Percentiles rank a stretch among this genome's conserved stretches.
Conservation (phyloP, 768 basidiomycete species). For the Amanita phalloides region DNA sequence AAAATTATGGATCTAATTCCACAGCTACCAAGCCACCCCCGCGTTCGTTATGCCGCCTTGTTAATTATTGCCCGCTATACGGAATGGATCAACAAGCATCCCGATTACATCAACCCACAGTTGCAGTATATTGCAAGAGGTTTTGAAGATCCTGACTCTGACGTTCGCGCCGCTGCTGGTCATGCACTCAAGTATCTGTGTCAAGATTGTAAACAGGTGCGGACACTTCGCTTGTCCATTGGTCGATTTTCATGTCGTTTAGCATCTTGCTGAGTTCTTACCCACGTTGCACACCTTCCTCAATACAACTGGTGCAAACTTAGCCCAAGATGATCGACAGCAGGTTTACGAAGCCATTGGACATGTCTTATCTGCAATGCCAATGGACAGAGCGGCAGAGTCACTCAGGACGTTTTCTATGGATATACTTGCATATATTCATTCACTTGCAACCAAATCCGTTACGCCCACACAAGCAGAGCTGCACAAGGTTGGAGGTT, state of each 20-base stretch:
- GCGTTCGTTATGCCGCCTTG: constrained; percentile 89
- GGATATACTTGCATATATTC: constrained; percentile 74
- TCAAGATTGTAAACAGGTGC: constrained; percentile 87
- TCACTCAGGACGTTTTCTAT: constrained; percentile 80
- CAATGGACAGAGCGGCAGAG: constrained; percentile 76
- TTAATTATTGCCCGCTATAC: constrained; percentile 94
- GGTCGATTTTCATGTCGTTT: constrained; percentile 5
- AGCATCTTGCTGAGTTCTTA: constrained; percentile 89
- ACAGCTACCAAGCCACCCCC: constrained; percentile 78
- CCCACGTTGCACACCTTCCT: constrained; percentile 89
- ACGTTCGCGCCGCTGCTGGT: constrained; percentile 89
- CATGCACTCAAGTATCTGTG: constrained; percentile 96
- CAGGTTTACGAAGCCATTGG: constrained; percentile 96
- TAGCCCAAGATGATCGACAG: constrained; percentile 78
- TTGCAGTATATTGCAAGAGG: constrained; percentile 88
- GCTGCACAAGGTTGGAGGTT: constrained; percentile 56
- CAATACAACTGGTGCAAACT: constrained; percentile 62
- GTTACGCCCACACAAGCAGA: constrained; percentile 58
- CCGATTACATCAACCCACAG: constrained; percentile 75
- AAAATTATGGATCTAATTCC: constrained; percentile 95
- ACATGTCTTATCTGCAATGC: constrained; percentile 90
- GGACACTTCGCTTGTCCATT: constrained; percentile 8
- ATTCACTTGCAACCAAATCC: constrained; percentile 45
- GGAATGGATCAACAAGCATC: constrained; percentile 90
- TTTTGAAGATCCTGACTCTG: constrained; percentile 69